A percentile compares a stretch with the other conserved stretches of the same genome.
These are phyloP conservation scores for Neonectria hederae DNA, from an alignment of 2,329 filamentous ascomycete genomes.

Conservation along the genomic window DNA sequence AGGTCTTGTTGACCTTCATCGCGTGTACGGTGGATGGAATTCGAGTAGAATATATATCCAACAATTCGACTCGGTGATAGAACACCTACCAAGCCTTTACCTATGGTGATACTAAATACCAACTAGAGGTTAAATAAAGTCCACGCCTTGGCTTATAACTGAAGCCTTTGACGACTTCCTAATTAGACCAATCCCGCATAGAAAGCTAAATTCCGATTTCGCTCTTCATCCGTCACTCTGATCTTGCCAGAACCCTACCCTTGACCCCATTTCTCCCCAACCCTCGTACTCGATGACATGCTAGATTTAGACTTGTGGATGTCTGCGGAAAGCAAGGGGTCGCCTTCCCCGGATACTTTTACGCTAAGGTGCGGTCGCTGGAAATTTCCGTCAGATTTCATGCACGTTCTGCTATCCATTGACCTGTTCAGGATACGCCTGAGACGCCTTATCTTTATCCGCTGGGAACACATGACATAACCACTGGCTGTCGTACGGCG, in stretches of 20 bases:
- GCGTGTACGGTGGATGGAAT: constrained; percentile 17
- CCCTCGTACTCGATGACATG: not conserved
- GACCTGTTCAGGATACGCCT: not conserved
- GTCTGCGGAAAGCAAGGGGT: not conserved
- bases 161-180: no score
- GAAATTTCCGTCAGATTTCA: not conserved
- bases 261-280: no score
- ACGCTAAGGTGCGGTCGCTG: not conserved
- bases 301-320: not conserved
- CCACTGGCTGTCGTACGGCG: not conserved
- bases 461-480: no score
- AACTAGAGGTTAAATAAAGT: not conserved
- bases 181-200: no score
- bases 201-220: no score
- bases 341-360: not conserved
- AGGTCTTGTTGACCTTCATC: constrained; percentile 2
- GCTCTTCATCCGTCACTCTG: not conserved
- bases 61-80: not conserved
- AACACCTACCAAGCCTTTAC: not conserved
- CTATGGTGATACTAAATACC: not conserved
- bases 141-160: not conserved
- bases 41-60: no score
- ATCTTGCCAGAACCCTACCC: no score
- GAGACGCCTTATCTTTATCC: not conserved
- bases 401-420: not conserved